A percentile compares a stretch with the other conserved stretches of the same genome.
Conservation (phyloP, 106 monocot species). For the Dendrobium officinale region DNA sequence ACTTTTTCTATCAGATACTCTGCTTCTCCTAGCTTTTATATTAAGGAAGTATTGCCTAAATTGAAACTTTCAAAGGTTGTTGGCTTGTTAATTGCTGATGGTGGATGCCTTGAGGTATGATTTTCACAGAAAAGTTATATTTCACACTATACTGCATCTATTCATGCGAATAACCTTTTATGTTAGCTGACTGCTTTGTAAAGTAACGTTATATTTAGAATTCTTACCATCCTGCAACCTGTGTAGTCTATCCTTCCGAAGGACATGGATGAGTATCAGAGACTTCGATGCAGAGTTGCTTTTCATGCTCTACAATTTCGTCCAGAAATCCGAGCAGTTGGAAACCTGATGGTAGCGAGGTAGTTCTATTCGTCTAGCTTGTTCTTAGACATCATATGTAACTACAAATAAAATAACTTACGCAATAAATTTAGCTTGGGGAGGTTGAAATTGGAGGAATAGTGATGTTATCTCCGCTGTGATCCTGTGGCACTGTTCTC, state of each 20-base stretch:
- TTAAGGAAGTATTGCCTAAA: slow-evolving; percentile 63
- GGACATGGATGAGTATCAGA: slow-evolving; percentile 81
- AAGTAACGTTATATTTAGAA: slow-evolving; percentile 1
- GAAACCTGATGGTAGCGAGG: slow-evolving; percentile 68
- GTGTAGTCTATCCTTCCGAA: slow-evolving; percentile 66
- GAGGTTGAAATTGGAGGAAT: neutral
- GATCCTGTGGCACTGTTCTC: neutral
- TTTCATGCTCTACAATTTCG: slow-evolving; percentile 88
- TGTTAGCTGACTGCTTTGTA: neutral
- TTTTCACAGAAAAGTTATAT: slow-evolving; percentile 5
- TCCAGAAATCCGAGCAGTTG: slow-evolving; percentile 67
- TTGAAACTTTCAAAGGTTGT: slow-evolving; percentile 67
- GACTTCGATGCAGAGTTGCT: slow-evolving; percentile 87
- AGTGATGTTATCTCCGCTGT: neutral
- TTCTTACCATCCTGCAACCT: slow-evolving; percentile 1
- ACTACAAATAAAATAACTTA: neutral
- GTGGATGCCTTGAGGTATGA: slow-evolving; percentile 86
- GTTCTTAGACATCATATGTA: neutral
- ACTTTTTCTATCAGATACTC: slow-evolving; percentile 44
- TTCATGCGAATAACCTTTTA: neutral
- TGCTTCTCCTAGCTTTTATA: slow-evolving; percentile 51
- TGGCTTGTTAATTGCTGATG: slow-evolving; percentile 55
- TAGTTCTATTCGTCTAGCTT: slow-evolving; percentile 12
- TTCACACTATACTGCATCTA: neutral
- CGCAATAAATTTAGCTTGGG: neutral